These are phyloP conservation scores for Dunaliella sp. DNA, from an alignment of 139 green algal species.

Conservation along the genomic window DNA sequence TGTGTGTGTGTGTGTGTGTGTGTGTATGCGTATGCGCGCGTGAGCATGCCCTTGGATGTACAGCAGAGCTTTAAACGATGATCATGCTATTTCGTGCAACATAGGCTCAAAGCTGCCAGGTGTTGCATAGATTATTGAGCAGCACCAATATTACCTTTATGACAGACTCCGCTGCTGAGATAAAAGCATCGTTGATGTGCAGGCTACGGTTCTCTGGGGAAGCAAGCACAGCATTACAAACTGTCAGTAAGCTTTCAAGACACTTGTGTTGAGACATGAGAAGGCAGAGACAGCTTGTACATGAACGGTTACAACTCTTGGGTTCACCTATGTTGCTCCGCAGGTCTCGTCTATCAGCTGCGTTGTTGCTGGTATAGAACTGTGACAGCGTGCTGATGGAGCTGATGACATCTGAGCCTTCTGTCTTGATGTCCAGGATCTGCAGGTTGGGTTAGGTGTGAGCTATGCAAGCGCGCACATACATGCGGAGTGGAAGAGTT, in stretches of 20 bases:
- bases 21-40: not conserved
- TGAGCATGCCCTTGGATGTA: not conserved
- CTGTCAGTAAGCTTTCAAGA: no score
- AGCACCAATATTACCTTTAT: no score
- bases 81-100: no score
- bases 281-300: no score
- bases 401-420: conserved; percentile 76
- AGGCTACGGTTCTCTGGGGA: conserved; percentile 79
- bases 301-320: no score
- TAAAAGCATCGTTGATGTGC: conserved; percentile 73
- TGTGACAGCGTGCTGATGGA: conserved; percentile 71
- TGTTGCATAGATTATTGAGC: no score
- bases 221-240: no score
- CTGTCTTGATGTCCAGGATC: conserved; percentile 84
- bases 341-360: conserved; percentile 23
- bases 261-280: no score
- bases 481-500: not conserved
- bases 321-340: not conserved
- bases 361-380: conserved; percentile 78
- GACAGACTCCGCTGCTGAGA: conserved; percentile 65
- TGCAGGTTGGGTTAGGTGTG: conserved; percentile 28
- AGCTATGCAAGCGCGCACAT: not conserved
- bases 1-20: conserved; percentile 33
- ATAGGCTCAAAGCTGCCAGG: no score
- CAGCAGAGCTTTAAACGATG: no score